Evolutionary conservation across 2,329 filamentous ascomycete genomes (phyloP), one percentile per base, ranked within the genome.

Genomic region (Colletotrichum destructivum): DNA sequence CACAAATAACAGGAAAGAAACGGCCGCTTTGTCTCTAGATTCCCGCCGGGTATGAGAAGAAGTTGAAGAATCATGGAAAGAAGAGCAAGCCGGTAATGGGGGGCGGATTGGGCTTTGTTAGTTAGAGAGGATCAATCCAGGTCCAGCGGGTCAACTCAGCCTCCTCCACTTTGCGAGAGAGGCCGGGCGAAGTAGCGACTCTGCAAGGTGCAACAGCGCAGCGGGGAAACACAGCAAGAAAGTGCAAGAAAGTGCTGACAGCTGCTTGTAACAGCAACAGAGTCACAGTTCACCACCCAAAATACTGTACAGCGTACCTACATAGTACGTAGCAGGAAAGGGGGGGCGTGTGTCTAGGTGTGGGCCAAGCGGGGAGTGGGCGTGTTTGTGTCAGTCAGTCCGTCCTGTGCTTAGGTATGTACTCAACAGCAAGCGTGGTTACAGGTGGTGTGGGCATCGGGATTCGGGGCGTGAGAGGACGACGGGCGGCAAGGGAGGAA

Each of bases 71-170:
- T 35, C 51, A 69, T 42, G 57, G 51, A 57, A 49, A 23, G 54
- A 65, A 55, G 55, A 26, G 18, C 21, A 26, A 7, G 38, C 21
- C 7, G 57, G 66, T 62, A 52, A 57, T 57, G 57, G 66, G 70
- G 70, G 67, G 70, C 21, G 66, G 62, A 71, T 71, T 66, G 66
- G 70, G 47, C 70, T 71, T 72, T 72, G 70, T 71, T 71, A 68
- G 59, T 62, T 70, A 71, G 59, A 67, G 56, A 71, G 63, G 66
- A 63, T 71, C 59, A 69, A 47, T 54, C 49, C 69, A 69, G 69
- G 65, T 69, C 69, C 69, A 69, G 59, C 44, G 61, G 61, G 55
- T 71, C 66, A 62, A 71, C 61, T 70, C 61, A 71, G 66, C 66
- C 66, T 71, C 70, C 70, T 72, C 70, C 70, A 72, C 69, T 64